Percentiles rank a stretch among this genome's conserved stretches.
Conservation (phyloP, 495 filamentous ascomycete genomes). For the Jackrogersella multiformis region DNA sequence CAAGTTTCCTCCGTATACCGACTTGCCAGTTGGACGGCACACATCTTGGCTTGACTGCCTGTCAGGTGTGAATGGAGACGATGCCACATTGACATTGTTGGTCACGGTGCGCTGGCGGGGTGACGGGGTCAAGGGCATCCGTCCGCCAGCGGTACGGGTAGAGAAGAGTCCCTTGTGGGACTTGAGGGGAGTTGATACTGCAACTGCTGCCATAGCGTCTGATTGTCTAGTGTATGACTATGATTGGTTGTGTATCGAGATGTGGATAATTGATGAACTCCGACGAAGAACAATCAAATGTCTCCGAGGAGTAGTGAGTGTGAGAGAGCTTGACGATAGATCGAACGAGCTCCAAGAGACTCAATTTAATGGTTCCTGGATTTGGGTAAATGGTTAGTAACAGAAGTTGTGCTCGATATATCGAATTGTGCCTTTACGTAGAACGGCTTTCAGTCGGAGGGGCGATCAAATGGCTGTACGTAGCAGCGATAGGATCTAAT, state of each 20-base stretch:
- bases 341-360: conserved; percentile 68
- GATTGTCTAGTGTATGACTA: conserved; percentile 44
- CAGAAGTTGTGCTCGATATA: conserved; percentile 62
- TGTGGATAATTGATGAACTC: conserved; percentile 43
- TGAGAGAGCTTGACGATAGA: conserved; percentile 52
- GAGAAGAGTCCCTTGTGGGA: conserved; percentile 94
- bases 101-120: conserved; percentile 65
- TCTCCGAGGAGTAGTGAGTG: conserved; percentile 47
- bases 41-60: conserved; percentile 62
- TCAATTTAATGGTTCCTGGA: conserved; percentile 73
- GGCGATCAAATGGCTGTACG: conserved; percentile 55
- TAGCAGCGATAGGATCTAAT: conserved; percentile 54
- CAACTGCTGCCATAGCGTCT: conserved; percentile 82
- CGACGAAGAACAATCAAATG: conserved; percentile 60
- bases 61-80: conserved; percentile 84
- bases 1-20: conserved; percentile 76
- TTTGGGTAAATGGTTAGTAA: conserved; percentile 55
- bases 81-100: conserved; percentile 63
- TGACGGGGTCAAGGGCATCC: conserved; percentile 93
- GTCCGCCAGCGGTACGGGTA: conserved; percentile 88
- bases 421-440: conserved; percentile 55
- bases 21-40: conserved; percentile 64
- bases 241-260: conserved; percentile 47
- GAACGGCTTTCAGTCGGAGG: conserved; percentile 53
- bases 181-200: conserved; percentile 91